phyloP scores from a whole-genome alignment of 495 filamentous ascomycete genomes.

The Neurospora pannonica region DNA sequence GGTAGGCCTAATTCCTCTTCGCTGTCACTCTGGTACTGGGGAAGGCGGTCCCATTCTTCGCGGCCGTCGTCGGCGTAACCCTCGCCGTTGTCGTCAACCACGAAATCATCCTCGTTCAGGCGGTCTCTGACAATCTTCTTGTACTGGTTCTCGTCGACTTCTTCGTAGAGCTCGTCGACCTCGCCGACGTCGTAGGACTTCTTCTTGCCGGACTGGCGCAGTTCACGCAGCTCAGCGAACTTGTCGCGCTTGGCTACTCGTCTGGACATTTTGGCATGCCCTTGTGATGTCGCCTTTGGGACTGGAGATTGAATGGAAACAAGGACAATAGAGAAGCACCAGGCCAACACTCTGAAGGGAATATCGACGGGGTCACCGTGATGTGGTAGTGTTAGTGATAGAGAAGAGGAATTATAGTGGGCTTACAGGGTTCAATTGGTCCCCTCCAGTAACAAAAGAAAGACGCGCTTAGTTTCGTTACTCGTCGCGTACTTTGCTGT shows the following conservation, averaged over 20 bases:
- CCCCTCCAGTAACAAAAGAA: neutral
- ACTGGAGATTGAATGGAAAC: neutral
- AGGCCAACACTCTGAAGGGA: neutral
- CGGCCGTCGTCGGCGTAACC: constrained; percentile 95
- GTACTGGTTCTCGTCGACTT: constrained; percentile 94
- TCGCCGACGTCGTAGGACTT: constrained; percentile 83
- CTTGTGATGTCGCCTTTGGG: neutral
- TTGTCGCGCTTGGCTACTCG: constrained; percentile 34
- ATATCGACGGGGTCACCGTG: neutral
- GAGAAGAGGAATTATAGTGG: neutral
- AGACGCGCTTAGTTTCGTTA: neutral
- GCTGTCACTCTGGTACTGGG: constrained; percentile 58
- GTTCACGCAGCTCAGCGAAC: constrained; percentile 72
- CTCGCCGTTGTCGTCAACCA: constrained; percentile 88
- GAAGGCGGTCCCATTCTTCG: constrained; percentile 84
- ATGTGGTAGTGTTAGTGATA: neutral
- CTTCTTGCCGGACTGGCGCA: constrained; percentile 85
- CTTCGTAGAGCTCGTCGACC: constrained; percentile 80
- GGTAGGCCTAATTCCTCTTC: constrained; percentile 53
- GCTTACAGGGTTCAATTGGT: neutral
- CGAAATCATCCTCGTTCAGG: constrained; percentile 91
- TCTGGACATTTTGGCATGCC: constrained; percentile 30
- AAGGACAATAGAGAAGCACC: neutral
- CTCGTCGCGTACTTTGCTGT: neutral
- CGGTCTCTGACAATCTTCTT: constrained; percentile 88